These are phyloP conservation scores for Colletotrichum sp. DNA, from an alignment of 2,329 filamentous ascomycete species.

Conservation along the genomic window DNA sequence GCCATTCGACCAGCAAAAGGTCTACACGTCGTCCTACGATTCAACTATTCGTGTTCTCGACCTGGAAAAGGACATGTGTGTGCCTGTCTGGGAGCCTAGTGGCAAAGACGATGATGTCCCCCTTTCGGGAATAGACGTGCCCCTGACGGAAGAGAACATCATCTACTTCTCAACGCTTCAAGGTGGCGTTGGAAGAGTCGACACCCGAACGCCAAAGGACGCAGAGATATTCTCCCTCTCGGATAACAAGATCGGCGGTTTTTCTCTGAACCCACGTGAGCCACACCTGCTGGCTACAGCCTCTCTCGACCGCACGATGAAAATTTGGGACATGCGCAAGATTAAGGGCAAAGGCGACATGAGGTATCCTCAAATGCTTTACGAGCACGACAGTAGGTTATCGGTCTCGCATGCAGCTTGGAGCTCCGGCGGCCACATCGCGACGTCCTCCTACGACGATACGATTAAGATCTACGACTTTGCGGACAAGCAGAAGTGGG, in stretches of 20 bases:
- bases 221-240: conserved; percentile 76
- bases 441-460: conserved; percentile 93
- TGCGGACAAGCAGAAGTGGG: conserved; percentile 63
- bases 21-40: conserved; percentile 92
- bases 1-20: conserved; percentile 71
- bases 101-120: conserved; percentile 75
- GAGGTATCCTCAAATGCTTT: conserved; percentile 71
- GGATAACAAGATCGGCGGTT: conserved; percentile 96
- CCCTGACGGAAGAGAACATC: conserved; percentile 66
- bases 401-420: conserved; percentile 94
- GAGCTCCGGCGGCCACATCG: conserved; percentile 83
- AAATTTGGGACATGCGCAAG: conserved; percentile 90
- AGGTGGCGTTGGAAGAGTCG: conserved; percentile 81
- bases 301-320: conserved; percentile 85
- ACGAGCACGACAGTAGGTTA: conserved; percentile 80
- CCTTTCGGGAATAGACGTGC: conserved; percentile 84
- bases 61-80: conserved; percentile 77
- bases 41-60: conserved; percentile 89
- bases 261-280: conserved; percentile 79
- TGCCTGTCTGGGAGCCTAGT: conserved; percentile 80
- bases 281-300: conserved; percentile 88
- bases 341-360: conserved; percentile 68
- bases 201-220: conserved; percentile 66
- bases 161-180: conserved; percentile 89
- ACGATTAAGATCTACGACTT: conserved; percentile 93